Evolutionary conservation across 2,329 filamentous ascomycete species (phyloP).

Genomic region (Curvularia lunata): DNA sequence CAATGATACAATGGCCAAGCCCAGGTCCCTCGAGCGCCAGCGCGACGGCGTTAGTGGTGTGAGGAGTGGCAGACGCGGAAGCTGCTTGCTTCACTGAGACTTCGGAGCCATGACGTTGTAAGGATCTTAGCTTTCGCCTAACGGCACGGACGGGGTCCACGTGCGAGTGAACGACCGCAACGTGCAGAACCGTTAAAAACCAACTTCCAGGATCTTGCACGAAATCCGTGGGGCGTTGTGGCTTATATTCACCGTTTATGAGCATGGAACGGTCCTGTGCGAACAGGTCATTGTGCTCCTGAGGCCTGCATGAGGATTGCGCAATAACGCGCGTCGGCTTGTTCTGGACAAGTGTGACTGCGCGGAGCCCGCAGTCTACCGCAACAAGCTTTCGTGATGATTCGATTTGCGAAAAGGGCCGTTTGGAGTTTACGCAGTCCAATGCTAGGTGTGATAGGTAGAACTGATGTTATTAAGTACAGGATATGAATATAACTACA

Average conservation of each 20-base stretch:
- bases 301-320: background rate
- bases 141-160: slow-evolving; percentile 17
- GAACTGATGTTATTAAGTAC: background rate
- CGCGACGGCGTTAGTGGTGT: slow-evolving; percentile 17
- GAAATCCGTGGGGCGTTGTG: background rate
- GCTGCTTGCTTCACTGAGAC: slow-evolving; percentile 20
- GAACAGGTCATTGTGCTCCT: background rate
- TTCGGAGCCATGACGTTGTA: slow-evolving; percentile 23
- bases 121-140: slow-evolving; percentile 18
- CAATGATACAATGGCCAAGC: slow-evolving; percentile 12
- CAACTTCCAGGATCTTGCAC: slow-evolving; percentile 7
- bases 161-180: slow-evolving; percentile 17
- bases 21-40: slow-evolving; percentile 19
- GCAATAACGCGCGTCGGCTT: slow-evolving; percentile 2
- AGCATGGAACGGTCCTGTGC: background rate
- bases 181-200: slow-evolving; percentile 15
- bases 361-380: background rate
- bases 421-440: background rate
- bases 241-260: background rate
- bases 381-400: background rate
- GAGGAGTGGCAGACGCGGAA: slow-evolving; percentile 19
- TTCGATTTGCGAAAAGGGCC: background rate
- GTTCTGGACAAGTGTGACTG: background rate
- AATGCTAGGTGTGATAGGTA: background rate
- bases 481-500: slow-evolving; percentile 6